Base-by-base conservation (phyloP, 2,329 filamentous ascomycete genomes). In the Lanzia echinophila region DNA sequence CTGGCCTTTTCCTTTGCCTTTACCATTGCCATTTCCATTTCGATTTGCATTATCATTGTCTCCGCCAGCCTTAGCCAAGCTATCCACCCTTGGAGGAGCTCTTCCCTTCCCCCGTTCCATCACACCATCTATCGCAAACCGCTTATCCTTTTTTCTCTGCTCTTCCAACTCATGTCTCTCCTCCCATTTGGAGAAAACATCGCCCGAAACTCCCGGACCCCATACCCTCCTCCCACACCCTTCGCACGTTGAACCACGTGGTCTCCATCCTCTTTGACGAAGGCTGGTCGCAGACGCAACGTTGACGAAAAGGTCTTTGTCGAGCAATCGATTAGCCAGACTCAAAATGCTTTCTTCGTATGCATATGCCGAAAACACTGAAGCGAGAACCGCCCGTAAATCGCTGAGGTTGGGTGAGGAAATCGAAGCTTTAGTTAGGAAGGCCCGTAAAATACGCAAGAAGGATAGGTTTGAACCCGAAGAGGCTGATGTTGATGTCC, bases 351-450 rank as follows among this genome's bases (percentile, higher is more conserved):
- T 91, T 68, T 92, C 88, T 69, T 99, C 94, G 67, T 97, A 96
- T 0, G 90, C 86, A 68, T 99, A 99, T 0, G 94, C 92, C 0
- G 92, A 84, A 71, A 99, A 97, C 53, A 99, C 92, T 12, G 91
- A 94, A 1, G 83, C 77, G 2, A 99, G 79, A 0, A 97, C 91
- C 6, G 82, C 81, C 43, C 94, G 86, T 3, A 99, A 78, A 67
- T 97, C 90, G 1, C 89, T 86, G 1, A 99, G 76, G 12, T 88
- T 95, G 0, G 94, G 91, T 0, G 90, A 95, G 17, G 86, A 84
- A 22, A 82, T 79, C 0, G 90, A 87, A 0, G 91, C 92, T 44
- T 89, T 83, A 0, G 87, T 83, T 31, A 99, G 81, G 68, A 99
- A 99, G 6, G 88, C 87, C 47, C 90, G 84, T 13, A 99, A 77